Evolutionary conservation across 2,329 filamentous ascomycete genomes (phyloP).

Genomic region (Xylariaceae sp.): DNA sequence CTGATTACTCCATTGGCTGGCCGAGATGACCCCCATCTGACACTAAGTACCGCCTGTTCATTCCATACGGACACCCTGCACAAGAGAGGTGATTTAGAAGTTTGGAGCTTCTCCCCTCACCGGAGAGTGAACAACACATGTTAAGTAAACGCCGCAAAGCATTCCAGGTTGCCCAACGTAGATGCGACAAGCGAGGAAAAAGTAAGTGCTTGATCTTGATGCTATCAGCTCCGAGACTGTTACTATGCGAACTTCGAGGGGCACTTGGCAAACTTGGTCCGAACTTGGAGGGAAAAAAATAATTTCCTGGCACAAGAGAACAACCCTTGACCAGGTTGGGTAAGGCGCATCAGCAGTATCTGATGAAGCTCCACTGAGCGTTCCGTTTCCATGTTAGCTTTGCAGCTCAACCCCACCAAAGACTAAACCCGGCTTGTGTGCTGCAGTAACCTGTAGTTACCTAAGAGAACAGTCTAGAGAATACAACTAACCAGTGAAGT

Average conservation of each 20-base stretch:
- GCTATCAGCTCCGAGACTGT: background rate
- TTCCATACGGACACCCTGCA: too few species aligned
- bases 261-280: background rate
- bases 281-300: background rate
- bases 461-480: too few species aligned
- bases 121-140: background rate
- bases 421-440: background rate
- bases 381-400: background rate
- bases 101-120: constrained; percentile 3
- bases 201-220: background rate
- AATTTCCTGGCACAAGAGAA: background rate
- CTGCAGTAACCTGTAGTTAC: constrained; percentile 5
- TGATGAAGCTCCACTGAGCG: constrained; percentile 3
- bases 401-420: background rate
- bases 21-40: constrained; percentile 18
- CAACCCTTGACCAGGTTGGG: background rate
- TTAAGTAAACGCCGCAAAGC: background rate
- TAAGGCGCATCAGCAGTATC: background rate
- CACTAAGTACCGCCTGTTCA: constrained; percentile 17
- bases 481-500: constrained; percentile 1
- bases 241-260: background rate
- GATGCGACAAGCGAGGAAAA: too few species aligned
- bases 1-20: constrained; percentile 17
- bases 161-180: background rate
- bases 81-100: too few species aligned